Conservation (phyloP, 257 asterid genomes). For the Primulina huaijiensis region DNA sequence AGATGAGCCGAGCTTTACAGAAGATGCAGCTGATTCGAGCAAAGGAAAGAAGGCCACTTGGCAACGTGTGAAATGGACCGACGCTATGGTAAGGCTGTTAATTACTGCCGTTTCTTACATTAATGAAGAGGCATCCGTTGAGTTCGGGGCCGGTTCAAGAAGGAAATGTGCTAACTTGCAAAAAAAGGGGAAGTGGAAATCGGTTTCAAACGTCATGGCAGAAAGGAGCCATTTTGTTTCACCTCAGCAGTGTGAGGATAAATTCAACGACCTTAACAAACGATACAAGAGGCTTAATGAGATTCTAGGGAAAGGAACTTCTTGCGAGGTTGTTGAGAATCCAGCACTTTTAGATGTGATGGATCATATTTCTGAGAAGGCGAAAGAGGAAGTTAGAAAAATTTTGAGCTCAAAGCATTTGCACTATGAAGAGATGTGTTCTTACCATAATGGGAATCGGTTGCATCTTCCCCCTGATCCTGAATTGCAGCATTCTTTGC, state of each 20-base stretch:
- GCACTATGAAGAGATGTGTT: slow-evolving; percentile 94
- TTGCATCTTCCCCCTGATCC: slow-evolving; percentile 33
- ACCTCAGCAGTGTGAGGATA: slow-evolving; percentile 93
- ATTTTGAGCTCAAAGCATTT: slow-evolving; percentile 69
- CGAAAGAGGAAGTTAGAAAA: slow-evolving; percentile 63
- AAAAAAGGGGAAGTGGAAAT: slow-evolving; percentile 63
- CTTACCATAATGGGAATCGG: slow-evolving; percentile 65
- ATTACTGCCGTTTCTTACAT: slow-evolving; percentile 54
- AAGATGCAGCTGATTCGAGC: slow-evolving; percentile 38
- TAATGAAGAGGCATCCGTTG: slow-evolving; percentile 46
- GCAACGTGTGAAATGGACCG: slow-evolving; percentile 71
- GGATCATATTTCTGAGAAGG: slow-evolving; percentile 66
- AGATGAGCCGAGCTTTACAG: slow-evolving; percentile 58
- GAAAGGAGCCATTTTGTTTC: slow-evolving; percentile 60
- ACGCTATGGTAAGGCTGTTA: slow-evolving; percentile 44
- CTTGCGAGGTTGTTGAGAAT: slow-evolving; percentile 82
- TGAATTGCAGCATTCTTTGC: slow-evolving; percentile 28
- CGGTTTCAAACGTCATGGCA: slow-evolving; percentile 50
- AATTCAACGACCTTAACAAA: slow-evolving; percentile 83
- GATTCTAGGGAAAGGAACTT: slow-evolving; percentile 82
- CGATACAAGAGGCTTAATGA: slow-evolving; percentile 86
- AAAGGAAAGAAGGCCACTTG: slow-evolving; percentile 45
- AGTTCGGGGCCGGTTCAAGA: slow-evolving; percentile 31
- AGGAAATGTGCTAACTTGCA: slow-evolving; percentile 37
- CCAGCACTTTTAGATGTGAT: slow-evolving; percentile 60